Evolutionary conservation across 2,329 filamentous ascomycete species (phyloP), one percentile per base, ranked within the genome.

Genomic region (Penicillium sp.): DNA sequence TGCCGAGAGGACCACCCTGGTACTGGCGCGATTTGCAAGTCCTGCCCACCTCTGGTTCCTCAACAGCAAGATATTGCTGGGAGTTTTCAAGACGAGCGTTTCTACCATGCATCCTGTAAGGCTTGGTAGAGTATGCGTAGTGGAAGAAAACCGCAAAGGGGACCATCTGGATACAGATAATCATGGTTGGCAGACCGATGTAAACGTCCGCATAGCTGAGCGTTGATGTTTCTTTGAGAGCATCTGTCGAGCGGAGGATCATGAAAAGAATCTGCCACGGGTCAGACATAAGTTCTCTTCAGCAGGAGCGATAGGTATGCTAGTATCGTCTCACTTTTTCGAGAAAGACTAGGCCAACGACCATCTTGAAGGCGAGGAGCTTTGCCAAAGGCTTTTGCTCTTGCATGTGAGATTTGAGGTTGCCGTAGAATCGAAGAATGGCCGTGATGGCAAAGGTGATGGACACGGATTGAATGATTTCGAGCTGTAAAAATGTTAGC

Each of bases 361-460:
- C 69, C 11, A 74, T 56, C 56, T 77, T 77, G 62, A 76, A 75
- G 0, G 71, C 69, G 16, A 70, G 39, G 1, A 77, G 64, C 50
- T 77, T 77, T 7, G 61, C 53, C 10, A 76, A 46, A 6, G 72
- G 69, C 54, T 70, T 64, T 61, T 74, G 66, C 14, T 68, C 63
- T 13, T 61, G 56, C 31, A 76, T 62, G 10, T 69, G 54, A 2
- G 54, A 31, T 46, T 70, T 72, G 16, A 73, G 59, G 0, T 58
- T 61, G 7, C 18, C 43, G 53, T 73, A 75, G 50, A 74, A 71
- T 7, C 47, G 56, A 7, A 76, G 55, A 4, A 71, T 62, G 1
- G 70, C 46, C 4, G 67, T 50, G 11, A 74, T 59, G 2, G 73
- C 67, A 54, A 73, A 2, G 1, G 43, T 22, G 3, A 69, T 51